These are phyloP conservation scores for Tetrahymena malaccensis DNA, from an alignment of 73 alveolate genomes.

Conservation along the genomic window DNA sequence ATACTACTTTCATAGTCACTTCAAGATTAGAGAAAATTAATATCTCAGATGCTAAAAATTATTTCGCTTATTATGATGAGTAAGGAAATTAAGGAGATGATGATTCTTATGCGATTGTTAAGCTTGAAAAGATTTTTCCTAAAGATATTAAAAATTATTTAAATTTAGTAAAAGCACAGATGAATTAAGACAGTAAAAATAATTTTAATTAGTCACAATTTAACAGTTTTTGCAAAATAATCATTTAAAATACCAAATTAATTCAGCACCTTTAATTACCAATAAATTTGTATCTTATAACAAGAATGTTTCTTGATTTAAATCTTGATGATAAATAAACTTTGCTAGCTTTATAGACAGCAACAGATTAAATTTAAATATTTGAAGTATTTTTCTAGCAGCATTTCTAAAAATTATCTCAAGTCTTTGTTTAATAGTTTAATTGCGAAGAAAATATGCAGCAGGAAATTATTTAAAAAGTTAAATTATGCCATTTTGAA, in stretches of 20 bases:
- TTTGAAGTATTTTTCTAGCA: neutral
- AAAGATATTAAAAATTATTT: neutral
- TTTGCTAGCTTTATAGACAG: neutral
- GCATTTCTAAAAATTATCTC: neutral
- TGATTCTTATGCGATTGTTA: neutral
- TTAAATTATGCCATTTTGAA: neutral
- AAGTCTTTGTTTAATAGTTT: neutral
- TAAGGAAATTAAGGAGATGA: neutral
- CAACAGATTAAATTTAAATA: neutral
- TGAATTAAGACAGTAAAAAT: neutral
- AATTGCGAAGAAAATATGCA: neutral
- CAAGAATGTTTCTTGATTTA: neutral
- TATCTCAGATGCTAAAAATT: neutral
- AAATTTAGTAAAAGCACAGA: neutral
- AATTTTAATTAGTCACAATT: neutral
- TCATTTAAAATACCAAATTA: neutral
- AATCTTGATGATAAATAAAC: neutral
- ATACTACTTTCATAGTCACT: neutral
- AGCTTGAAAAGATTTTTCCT: neutral
- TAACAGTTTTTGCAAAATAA: neutral
- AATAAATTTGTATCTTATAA: neutral
- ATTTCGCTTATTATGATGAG: neutral
- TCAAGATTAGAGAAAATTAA: neutral
- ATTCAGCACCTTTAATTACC: neutral
- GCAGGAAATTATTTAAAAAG: neutral